Conservation (phyloP, 164 flowering plant species). For the Saururus chinensis region DNA sequence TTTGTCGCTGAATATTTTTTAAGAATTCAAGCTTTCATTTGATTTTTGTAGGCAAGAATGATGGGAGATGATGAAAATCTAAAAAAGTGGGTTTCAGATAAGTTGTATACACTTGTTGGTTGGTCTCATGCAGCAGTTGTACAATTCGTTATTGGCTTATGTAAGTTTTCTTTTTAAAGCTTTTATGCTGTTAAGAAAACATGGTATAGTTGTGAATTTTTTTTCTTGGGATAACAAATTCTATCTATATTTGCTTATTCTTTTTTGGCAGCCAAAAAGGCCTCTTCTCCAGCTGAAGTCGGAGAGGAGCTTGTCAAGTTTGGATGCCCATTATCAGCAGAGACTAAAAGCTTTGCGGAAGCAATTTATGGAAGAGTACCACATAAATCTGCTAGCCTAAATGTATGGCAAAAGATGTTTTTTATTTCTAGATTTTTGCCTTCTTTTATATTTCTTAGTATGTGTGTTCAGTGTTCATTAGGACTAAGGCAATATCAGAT, state of each 20-base stretch:
- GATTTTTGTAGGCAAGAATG: not conserved
- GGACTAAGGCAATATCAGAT: not conserved
- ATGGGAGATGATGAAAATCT: constrained; percentile 51
- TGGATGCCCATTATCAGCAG: constrained; percentile 46
- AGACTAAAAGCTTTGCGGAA: constrained; percentile 51
- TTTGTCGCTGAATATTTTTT: too few relatives aligned
- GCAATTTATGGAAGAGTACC: constrained; percentile 62
- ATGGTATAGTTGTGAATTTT: not conserved
- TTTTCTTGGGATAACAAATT: not conserved
- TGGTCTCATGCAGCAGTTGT: constrained; percentile 63
- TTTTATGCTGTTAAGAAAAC: not conserved
- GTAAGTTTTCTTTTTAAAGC: constrained; percentile 21
- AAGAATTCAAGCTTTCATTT: too few relatives aligned
- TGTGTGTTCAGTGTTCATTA: not conserved
- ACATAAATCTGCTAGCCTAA: constrained; percentile 44
- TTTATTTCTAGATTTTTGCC: not conserved
- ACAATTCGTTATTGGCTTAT: constrained; percentile 55
- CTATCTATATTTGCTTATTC: not conserved
- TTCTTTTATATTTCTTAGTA: not conserved
- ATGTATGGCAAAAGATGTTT: constrained; percentile 17
- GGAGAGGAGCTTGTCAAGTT: constrained; percentile 35
- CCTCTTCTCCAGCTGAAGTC: constrained; percentile 61
- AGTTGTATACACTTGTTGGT: constrained; percentile 57
- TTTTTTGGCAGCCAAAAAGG: constrained; percentile 55
- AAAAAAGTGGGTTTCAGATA: constrained; percentile 78